phyloP scores from a whole-genome alignment of 768 basidiomycete species.

The Russula virescens region DNA sequence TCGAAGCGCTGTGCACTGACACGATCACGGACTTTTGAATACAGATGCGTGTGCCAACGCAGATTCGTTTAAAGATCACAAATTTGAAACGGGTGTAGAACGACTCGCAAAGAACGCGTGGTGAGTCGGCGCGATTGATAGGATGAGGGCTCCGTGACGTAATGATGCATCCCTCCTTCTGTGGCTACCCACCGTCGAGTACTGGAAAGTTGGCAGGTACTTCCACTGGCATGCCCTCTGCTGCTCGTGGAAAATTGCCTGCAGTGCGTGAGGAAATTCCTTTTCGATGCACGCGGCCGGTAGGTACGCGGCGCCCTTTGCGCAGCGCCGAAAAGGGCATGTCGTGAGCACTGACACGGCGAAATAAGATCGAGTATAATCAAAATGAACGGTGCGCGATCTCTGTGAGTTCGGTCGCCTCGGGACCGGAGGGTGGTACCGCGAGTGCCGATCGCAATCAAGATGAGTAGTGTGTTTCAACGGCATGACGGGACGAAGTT shows the following conservation, averaged over 20 bases:
- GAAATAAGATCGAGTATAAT: background rate
- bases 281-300: background rate
- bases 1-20: background rate
- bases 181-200: background rate
- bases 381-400: background rate
- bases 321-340: background rate
- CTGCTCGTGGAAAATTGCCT: background rate
- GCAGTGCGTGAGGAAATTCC: background rate
- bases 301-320: background rate
- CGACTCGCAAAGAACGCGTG: background rate
- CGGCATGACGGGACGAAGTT: background rate
- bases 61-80: background rate
- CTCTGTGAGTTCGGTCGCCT: background rate
- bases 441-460: background rate
- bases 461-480: background rate
- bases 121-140: background rate
- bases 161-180: background rate
- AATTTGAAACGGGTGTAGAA: background rate
- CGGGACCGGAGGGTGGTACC: background rate
- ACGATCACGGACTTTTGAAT: slow-evolving; percentile 9
- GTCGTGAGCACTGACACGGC: background rate
- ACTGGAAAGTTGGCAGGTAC: background rate
- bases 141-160: background rate
- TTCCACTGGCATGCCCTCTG: no score
- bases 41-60: background rate